Evolutionary conservation across 345 rosid species (phyloP).

Genomic region (Noccaea caerulescens): DNA sequence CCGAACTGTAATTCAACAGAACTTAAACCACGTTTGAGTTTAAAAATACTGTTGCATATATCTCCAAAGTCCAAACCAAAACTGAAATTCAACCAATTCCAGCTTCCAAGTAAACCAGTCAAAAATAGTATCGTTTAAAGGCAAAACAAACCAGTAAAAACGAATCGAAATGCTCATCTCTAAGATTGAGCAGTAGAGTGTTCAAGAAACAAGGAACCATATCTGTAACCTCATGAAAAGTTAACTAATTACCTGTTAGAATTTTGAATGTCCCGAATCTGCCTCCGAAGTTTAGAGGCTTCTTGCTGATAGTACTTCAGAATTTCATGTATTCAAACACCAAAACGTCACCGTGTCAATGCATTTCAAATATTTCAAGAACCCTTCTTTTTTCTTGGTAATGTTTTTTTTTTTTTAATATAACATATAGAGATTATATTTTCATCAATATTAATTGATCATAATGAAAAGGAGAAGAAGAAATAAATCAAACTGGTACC

Average conservation of each 20-base stretch:
- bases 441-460: not conserved
- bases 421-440: not conserved
- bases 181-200: slow-evolving; percentile 5
- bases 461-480: not conserved
- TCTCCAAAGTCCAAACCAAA: not conserved
- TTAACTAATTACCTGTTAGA: slow-evolving; percentile 57
- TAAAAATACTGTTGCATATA: too few species aligned
- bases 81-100: not conserved
- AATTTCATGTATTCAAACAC: slow-evolving; percentile 24
- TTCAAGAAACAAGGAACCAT: slow-evolving; percentile 16
- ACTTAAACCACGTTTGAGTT: not conserved
- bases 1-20: not conserved
- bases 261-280: slow-evolving; percentile 77
- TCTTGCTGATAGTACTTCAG: slow-evolving; percentile 88
- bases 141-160: not conserved
- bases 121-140: too few species aligned
- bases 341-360: slow-evolving; percentile 30
- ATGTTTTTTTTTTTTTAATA: not conserved
- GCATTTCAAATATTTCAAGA: slow-evolving; percentile 6
- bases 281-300: slow-evolving; percentile 80
- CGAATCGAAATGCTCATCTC: not conserved
- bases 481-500: slow-evolving; percentile 45
- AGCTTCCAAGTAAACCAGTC: not conserved
- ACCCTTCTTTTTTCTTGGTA: slow-evolving; percentile 14
- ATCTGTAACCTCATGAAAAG: not conserved